Percentiles rank a stretch among this genome's conserved stretches.
These are phyloP conservation scores for Pterocarpus macrocarpus DNA, from an alignment of 306 rosid genomes.

Conservation along the genomic window DNA sequence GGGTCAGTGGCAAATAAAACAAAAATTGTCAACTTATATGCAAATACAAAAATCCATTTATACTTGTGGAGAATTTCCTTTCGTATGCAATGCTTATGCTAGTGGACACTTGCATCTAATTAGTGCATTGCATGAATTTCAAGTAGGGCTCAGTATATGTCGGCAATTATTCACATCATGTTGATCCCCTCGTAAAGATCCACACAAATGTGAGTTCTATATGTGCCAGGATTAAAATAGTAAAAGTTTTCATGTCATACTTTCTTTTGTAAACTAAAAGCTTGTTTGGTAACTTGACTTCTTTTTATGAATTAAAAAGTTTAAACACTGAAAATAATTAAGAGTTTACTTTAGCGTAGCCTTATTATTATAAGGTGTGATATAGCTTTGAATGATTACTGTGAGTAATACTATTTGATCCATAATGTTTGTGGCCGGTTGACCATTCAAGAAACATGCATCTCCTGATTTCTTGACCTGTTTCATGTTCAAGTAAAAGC, in stretches of 20 bases:
- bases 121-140: not conserved
- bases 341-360: not conserved
- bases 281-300: not conserved
- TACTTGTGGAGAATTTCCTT: not conserved
- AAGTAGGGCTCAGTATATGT: no score
- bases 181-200: no score
- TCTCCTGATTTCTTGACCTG: not conserved
- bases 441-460: conserved; percentile 5
- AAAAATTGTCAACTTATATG: not conserved
- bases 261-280: not conserved
- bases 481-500: not conserved
- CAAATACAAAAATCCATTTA: not conserved
- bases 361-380: not conserved
- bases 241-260: not conserved
- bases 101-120: not conserved
- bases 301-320: not conserved
- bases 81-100: not conserved
- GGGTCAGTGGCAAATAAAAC: not conserved
- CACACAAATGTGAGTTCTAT: not conserved
- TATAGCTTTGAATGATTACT: conserved; percentile 5
- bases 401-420: not conserved
- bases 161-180: no score
- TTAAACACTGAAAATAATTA: not conserved
- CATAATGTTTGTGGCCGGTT: conserved; percentile 6
- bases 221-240: not conserved